Evolutionary conservation across 129 eudicot species (phyloP), one percentile per base, ranked within the genome.

Genomic region (Kitagawia praeruptora): DNA sequence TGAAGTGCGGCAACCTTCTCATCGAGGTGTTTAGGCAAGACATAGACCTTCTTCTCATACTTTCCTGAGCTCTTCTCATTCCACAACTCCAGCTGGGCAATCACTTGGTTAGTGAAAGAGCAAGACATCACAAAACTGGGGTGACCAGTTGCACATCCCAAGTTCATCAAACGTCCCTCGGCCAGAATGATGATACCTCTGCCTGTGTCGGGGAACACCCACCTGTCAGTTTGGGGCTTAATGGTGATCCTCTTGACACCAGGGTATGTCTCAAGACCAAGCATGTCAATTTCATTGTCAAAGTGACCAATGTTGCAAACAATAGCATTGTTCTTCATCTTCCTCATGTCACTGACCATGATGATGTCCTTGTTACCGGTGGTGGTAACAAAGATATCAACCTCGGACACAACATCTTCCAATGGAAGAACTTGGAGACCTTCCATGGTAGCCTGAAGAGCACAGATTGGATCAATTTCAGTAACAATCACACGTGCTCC

Each of bases 401-500:
- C 85, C 28, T 82, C 85, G 18, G 81, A 77, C 58, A 77, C 77
- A 7, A 82, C 78, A 40, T 82, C 85, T 5, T 70, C 81, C 12
- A 77, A 28, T 80, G 85, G 78, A 18, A 38, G 78, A 64, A 82
- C 85, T 8, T 69, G 81, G 23, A 82, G 48, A 40, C 85, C 85
- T 77, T 82, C 85, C 85, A 82, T 82, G 58, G 73, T 80, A 21
- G 85, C 85, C 47, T 82, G 81, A 71, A 81, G 80, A 58, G 90
- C 88, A 70, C 90, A 87, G 61, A 87, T 87, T 46, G 90, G 90
- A 46, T 87, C 90, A 38, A 87, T 84, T 64, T 87, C 90, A 23
- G 86, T 87, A 2, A 87, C 86, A n/a, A 85, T 78, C 49, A 87
- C 90, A n/a, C 88, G 86, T 2, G 90, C 86, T 41, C 90, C 90